Percentiles rank a stretch among this genome's conserved stretches.
phyloP scores from a whole-genome alignment of 257 asterid genomes.

The Mitragyna speciosa region DNA sequence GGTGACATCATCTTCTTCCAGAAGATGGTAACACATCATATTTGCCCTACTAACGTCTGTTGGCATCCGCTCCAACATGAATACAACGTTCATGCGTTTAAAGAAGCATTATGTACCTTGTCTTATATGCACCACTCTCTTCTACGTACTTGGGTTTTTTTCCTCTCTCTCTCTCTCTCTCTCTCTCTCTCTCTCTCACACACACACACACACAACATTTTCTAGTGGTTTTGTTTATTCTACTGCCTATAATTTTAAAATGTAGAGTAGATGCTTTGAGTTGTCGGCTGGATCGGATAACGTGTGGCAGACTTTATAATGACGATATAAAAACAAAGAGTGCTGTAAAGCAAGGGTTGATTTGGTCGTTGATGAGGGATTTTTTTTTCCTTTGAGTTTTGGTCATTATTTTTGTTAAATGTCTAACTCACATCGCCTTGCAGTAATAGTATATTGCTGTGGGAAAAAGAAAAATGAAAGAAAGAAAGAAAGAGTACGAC shows the following conservation, averaged over 20 bases:
- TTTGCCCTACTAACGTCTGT: neutral
- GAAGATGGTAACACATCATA: conserved; percentile 22
- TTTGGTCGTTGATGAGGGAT: neutral
- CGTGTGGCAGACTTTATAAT: neutral
- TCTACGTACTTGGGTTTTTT: neutral
- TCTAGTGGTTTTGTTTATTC: neutral
- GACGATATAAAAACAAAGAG: neutral
- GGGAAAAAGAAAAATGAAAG: no score
- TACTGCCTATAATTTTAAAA: neutral
- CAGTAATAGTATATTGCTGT: neutral
- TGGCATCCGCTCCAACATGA: conserved; percentile 12
- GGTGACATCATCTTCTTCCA: conserved; percentile 18
- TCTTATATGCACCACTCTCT: neutral
- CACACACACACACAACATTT: no score
- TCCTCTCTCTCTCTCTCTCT: neutral
- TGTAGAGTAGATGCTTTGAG: neutral
- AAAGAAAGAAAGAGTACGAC: no score
- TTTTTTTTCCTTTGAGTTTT: neutral
- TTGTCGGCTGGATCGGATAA: neutral
- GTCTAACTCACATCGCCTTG: neutral
- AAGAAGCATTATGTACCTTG: neutral
- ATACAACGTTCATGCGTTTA: neutral
- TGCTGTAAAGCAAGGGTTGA: neutral
- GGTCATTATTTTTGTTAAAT: neutral
- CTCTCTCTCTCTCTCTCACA: neutral